Base-by-base conservation (phyloP, 2,329 filamentous ascomycete genomes). In the Apiospora sp. region DNA sequence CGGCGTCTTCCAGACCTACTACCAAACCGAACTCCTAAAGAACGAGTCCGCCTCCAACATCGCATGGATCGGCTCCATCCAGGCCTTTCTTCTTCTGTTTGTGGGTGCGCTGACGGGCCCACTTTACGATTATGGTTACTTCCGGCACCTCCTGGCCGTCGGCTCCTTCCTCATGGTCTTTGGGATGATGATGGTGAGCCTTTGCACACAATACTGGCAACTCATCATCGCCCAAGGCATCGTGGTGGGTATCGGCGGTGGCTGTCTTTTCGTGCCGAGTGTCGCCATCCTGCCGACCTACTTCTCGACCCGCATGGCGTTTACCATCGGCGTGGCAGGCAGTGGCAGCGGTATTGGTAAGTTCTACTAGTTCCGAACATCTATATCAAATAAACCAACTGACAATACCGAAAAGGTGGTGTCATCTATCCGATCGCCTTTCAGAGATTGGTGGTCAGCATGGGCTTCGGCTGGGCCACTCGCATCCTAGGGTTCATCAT, bases 111-210 rank as follows among this genome's bases (percentile, higher is more conserved):
- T 58, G 12, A 58, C 51, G 1, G 51, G 51, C 4, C 51, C 51
- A 12, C 6, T 48, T 41, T 69, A 30, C 77, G 77, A 75, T 90
- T 90, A 0, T 87, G 87, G 61, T 73, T 90, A 1, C 34, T 88
- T 90, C 0, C 84, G 86, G 54, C 86, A 83, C 73, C 82, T 92
- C 3, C 80, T 91, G 1, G 58, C 88, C 10, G 74, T 82, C 61
- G 89, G 89, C 68, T 86, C 86, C 1, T 77, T 90, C 54, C 76
- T 89, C 67, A 87, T 89, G 76, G 81, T 90, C 41, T 87, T 92
- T 71, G 87, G 87, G 5, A 78, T 92, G 13, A 91, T 92, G 89
- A 89, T 91, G 87, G 85, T 87, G 1, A 87, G 85, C 49, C 81
- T 92, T n/a, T 78, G 77, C 13, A 78, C 77, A 48, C 46, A 82